Percentiles rank a stretch among this genome's conserved stretches.
Evolutionary conservation across 2,329 filamentous ascomycete species (phyloP).

Genomic region (Stromatinia cepivora): DNA sequence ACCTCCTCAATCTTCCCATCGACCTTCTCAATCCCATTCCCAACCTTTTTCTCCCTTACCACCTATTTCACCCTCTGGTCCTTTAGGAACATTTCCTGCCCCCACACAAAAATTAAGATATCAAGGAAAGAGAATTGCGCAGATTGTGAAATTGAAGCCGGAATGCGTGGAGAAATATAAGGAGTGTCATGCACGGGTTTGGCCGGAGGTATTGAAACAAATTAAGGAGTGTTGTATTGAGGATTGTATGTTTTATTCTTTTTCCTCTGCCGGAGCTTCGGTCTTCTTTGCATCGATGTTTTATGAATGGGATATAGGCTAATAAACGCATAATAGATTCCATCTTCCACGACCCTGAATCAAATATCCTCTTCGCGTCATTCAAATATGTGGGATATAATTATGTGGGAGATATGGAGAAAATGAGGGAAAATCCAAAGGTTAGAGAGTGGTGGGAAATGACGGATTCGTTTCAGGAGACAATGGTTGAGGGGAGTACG

Average conservation of each 20-base stretch:
- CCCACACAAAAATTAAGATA: slow-evolving; percentile 39
- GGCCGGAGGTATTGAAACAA: slow-evolving; percentile 75
- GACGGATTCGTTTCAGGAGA: slow-evolving; percentile 75
- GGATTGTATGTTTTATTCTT: slow-evolving; percentile 57
- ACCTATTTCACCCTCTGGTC: slow-evolving; percentile 26
- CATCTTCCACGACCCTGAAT: slow-evolving; percentile 67
- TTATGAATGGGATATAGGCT: not conserved
- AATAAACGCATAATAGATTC: slow-evolving; percentile 54
- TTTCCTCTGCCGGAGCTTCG: not conserved
- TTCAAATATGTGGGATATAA: slow-evolving; percentile 79
- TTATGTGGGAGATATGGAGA: slow-evolving; percentile 72
- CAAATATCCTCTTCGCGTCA: slow-evolving; percentile 67
- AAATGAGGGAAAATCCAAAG: slow-evolving; percentile 70
- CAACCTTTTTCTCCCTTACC: slow-evolving; percentile 27
- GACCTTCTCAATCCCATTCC: slow-evolving; percentile 13
- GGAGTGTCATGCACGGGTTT: slow-evolving; percentile 69
- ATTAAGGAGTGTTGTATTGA: slow-evolving; percentile 73
- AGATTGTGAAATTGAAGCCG: slow-evolving; percentile 71
- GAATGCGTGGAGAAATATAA: slow-evolving; percentile 70
- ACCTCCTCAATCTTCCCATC: slow-evolving; percentile 8
- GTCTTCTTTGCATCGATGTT: not conserved
- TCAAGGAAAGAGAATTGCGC: slow-evolving; percentile 60
- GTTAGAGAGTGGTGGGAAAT: slow-evolving; percentile 79
- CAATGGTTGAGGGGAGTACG: slow-evolving; percentile 58
- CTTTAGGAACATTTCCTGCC: slow-evolving; percentile 18